These are phyloP conservation scores for Favolaschia claudopus DNA, from an alignment of 768 basidiomycete species.

Conservation along the genomic window DNA sequence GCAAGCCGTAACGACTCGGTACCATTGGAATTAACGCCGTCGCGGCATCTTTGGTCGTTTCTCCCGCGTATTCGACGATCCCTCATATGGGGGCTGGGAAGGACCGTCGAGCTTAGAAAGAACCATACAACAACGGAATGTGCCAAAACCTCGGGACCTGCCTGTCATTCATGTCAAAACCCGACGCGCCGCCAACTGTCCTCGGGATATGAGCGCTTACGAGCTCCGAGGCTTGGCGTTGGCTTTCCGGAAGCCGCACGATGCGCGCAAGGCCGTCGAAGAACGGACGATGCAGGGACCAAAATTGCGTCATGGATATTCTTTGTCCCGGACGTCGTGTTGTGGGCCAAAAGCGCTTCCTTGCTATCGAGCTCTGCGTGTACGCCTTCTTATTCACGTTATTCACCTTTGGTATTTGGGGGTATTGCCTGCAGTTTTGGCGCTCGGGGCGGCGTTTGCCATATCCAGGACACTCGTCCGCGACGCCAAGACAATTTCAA, in stretches of 20 bases:
- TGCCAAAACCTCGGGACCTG: conserved; percentile 41
- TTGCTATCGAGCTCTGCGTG: conserved; percentile 99
- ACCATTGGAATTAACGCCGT: conserved; percentile 93
- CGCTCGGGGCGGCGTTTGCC: too few species aligned
- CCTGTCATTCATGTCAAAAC: conserved; percentile 88
- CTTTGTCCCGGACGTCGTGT: conserved; percentile 55
- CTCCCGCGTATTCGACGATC: conserved; percentile 76
- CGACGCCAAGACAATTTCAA: too few species aligned
- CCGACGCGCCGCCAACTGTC: conserved; percentile 96
- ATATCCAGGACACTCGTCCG: too few species aligned
- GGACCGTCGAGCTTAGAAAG: conserved; percentile 70
- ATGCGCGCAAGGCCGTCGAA: too few species aligned
- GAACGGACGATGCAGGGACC: too few species aligned
- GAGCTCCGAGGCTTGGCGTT: too few species aligned
- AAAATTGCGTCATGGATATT: too few species aligned
- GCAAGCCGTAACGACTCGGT: conserved; percentile 1
- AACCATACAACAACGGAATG: background rate
- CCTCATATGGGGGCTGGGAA: conserved; percentile 74
- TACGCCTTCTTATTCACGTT: too few species aligned
- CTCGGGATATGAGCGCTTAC: too few species aligned
- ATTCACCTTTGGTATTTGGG: too few species aligned
- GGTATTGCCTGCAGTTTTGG: too few species aligned
- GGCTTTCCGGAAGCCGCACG: too few species aligned
- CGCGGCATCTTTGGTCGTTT: conserved; percentile 87
- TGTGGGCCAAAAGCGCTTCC: conserved; percentile 79